Evolutionary conservation across 2,329 filamentous ascomycete genomes (phyloP).

Genomic region (Colletotrichum cordylinicola): DNA sequence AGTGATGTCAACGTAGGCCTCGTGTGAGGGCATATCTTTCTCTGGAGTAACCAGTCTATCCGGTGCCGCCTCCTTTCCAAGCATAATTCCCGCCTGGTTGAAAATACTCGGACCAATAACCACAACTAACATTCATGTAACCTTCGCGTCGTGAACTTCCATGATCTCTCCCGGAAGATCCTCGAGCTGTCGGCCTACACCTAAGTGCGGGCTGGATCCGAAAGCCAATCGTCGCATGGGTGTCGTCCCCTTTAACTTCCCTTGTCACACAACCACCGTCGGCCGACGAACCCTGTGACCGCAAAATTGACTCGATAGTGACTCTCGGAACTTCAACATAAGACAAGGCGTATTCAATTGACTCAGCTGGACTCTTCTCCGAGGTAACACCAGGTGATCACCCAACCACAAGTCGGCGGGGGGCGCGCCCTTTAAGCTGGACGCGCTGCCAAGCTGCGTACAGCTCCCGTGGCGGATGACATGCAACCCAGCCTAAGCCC

Average conservation of each 20-base stretch:
- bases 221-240: neutral
- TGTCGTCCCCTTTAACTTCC: neutral
- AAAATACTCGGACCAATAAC: neutral
- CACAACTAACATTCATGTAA: neutral
- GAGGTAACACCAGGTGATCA: neutral
- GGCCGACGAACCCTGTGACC: neutral
- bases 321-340: neutral
- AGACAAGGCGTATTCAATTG: neutral
- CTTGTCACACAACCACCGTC: rapidly evolving
- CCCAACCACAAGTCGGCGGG: neutral
- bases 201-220: no score
- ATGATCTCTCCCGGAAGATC: no score
- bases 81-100: neutral
- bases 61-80: neutral
- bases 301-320: neutral
- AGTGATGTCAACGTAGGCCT: neutral
- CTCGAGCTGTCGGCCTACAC: no score
- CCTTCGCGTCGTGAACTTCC: no score
- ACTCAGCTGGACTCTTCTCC: neutral
- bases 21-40: neutral
- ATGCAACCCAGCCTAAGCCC: neutral
- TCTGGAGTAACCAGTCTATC: neutral
- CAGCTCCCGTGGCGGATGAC: neutral
- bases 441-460: neutral
- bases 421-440: neutral